phyloP scores from a whole-genome alignment of 2,329 filamentous ascomycete species.

The Calonectria naviculata region DNA sequence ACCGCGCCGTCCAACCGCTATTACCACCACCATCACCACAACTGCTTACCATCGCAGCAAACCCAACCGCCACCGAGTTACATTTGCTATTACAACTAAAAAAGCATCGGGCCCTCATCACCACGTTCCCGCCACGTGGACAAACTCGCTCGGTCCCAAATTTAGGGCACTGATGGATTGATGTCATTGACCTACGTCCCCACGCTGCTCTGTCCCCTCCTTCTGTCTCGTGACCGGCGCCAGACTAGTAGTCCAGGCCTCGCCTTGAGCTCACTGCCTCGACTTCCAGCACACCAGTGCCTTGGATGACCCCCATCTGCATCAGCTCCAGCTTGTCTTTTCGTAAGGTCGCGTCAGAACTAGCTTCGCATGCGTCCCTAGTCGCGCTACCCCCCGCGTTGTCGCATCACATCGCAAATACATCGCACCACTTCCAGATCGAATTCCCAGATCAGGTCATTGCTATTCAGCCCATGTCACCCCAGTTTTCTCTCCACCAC shows the following conservation, averaged over 20 bases:
- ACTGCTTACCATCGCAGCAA: not conserved
- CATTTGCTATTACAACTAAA: not conserved
- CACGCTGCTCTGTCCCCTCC: slow-evolving; percentile 1
- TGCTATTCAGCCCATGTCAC: slow-evolving; percentile 37
- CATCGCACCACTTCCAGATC: slow-evolving; percentile 27
- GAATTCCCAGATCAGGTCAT: slow-evolving; percentile 24
- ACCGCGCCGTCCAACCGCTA: not conserved
- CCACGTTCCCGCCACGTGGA: slow-evolving; percentile 9
- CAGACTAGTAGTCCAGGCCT: slow-evolving; percentile 3
- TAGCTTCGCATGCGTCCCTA: slow-evolving; percentile 28
- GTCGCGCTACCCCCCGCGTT: slow-evolving; percentile 31
- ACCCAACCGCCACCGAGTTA: not conserved
- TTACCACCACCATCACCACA: not conserved
- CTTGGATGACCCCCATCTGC: slow-evolving; percentile 4
- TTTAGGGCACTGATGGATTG: slow-evolving; percentile 1
- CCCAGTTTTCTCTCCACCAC: slow-evolving; percentile 26
- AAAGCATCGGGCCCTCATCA: not conserved
- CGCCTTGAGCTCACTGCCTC: not conserved
- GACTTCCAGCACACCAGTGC: not conserved
- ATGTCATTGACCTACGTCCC: slow-evolving; percentile 19
- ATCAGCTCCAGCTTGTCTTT: slow-evolving; percentile 2
- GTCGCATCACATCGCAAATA: slow-evolving; percentile 27
- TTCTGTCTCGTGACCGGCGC: slow-evolving; percentile 11
- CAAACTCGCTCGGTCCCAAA: not conserved
- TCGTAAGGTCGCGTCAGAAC: slow-evolving; percentile 20